phyloP scores from a whole-genome alignment of 306 rosid genomes.

The Prunus mira region DNA sequence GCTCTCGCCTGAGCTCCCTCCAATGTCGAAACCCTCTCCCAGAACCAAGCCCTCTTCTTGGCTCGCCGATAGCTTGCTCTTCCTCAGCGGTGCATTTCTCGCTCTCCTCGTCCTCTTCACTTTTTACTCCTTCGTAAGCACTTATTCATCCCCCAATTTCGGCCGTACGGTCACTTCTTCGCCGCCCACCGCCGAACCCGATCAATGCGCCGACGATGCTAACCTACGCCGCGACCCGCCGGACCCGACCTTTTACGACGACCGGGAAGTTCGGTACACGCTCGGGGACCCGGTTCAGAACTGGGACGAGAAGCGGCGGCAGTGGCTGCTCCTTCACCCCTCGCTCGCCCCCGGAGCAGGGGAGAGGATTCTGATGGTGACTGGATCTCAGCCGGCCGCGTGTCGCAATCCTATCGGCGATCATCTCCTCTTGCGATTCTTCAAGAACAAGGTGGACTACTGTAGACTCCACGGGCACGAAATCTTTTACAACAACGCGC shows the following conservation, averaged over 20 bases:
- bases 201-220: conserved; percentile 1
- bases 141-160: conserved; percentile 25
- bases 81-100: conserved; percentile 55
- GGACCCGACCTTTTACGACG: conserved; percentile 60
- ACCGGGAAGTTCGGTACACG: conserved; percentile 53
- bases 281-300: conserved; percentile 41
- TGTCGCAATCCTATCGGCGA: conserved; percentile 78
- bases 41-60: conserved; percentile 42
- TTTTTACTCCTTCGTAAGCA: conserved; percentile 37
- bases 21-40: conserved; percentile 45
- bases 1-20: conserved; percentile 41
- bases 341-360: conserved; percentile 36
- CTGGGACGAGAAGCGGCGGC: conserved; percentile 71
- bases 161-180: neutral
- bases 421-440: conserved; percentile 53
- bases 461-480: conserved; percentile 69
- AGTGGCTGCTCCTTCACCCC: conserved; percentile 63
- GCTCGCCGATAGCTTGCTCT: conserved; percentile 47
- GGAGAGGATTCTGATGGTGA: conserved; percentile 41
- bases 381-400: conserved; percentile 75
- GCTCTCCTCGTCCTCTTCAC: conserved; percentile 61
- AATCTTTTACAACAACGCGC: conserved; percentile 63
- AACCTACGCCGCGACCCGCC: conserved; percentile 41
- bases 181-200: neutral
- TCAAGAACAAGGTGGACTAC: conserved; percentile 88